Evolutionary conservation across 345 rosid species (phyloP).

Genomic region (Melastoma malabathricum): DNA sequence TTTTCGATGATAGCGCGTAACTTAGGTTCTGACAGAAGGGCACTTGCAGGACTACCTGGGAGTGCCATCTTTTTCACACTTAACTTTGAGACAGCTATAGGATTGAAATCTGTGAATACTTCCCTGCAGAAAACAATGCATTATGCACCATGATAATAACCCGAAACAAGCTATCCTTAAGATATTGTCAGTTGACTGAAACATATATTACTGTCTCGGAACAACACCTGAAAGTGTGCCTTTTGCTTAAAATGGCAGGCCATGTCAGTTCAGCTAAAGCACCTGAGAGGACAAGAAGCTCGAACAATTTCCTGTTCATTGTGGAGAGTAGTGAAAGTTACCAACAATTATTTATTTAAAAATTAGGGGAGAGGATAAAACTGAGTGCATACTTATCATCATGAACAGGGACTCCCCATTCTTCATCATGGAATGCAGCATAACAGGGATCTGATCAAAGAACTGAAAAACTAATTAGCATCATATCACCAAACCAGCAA

Average conservation of each 20-base stretch:
- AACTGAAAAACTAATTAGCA: background rate
- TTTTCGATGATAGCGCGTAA: conserved; percentile 63
- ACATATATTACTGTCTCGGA: background rate
- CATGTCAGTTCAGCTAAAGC: conserved; percentile 81
- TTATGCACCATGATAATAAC: background rate
- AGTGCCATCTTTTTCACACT: conserved; percentile 47
- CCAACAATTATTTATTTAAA: background rate
- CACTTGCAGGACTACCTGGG: conserved; percentile 41
- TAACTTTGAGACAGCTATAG: conserved; percentile 41
- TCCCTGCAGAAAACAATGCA: conserved; percentile 31
- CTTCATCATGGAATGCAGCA: conserved; percentile 77
- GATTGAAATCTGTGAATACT: conserved; percentile 66
- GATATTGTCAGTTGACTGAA: background rate
- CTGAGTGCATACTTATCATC: conserved; percentile 56
- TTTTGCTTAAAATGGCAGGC: conserved; percentile 64
- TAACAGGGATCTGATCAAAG: conserved; percentile 16
- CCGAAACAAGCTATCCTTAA: background rate
- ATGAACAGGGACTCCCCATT: conserved; percentile 79
- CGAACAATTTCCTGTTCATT: conserved; percentile 60
- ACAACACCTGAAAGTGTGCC: conserved; percentile 52
- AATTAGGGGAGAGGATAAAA: background rate
- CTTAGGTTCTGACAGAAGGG: conserved; percentile 62
- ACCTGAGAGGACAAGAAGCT: conserved; percentile 67
- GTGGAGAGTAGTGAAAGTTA: background rate
- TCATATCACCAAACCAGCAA: too few relatives aligned